These are phyloP conservation scores for Fusarium zealandicum DNA, from an alignment of 2,329 filamentous ascomycete species.

Conservation along the genomic window DNA sequence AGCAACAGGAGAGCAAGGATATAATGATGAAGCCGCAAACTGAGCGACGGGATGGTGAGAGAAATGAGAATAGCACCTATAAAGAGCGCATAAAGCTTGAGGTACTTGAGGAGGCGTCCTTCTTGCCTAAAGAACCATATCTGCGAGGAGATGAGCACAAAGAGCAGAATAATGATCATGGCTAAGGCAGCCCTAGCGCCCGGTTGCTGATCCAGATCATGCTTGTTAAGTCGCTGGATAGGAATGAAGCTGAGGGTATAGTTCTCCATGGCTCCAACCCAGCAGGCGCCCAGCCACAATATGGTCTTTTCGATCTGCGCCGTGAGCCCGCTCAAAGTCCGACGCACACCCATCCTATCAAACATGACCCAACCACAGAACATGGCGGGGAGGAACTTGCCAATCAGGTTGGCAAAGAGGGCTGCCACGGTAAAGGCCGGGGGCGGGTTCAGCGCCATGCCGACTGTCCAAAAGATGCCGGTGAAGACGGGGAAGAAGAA, in stretches of 20 bases:
- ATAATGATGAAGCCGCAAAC: slow-evolving; percentile 93
- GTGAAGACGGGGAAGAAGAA: slow-evolving; percentile 88
- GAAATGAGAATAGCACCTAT: slow-evolving; percentile 71
- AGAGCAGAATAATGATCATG: slow-evolving; percentile 75
- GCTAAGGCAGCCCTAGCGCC: slow-evolving; percentile 85
- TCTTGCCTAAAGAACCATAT: slow-evolving; percentile 87
- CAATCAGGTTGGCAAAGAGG: slow-evolving; percentile 79
- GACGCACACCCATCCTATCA: slow-evolving; percentile 78
- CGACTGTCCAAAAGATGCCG: slow-evolving; percentile 87
- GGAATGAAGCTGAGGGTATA: slow-evolving; percentile 96
- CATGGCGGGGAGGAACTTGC: slow-evolving; percentile 83
- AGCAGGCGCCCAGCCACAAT: slow-evolving; percentile 87
- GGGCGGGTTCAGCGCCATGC: slow-evolving; percentile 87
- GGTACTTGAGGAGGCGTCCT: slow-evolving; percentile 77
- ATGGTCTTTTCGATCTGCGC: slow-evolving; percentile 91
- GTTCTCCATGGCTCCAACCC: slow-evolving; percentile 91
- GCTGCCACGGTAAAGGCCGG: slow-evolving; percentile 69
- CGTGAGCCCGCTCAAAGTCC: slow-evolving; percentile 73
- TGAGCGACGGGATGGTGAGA: slow-evolving; percentile 76
- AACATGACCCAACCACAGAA: slow-evolving; percentile 91
- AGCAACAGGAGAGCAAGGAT: slow-evolving; percentile 86
- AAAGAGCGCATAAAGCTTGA: slow-evolving; percentile 79
- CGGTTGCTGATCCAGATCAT: slow-evolving; percentile 88
- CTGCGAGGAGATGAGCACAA: slow-evolving; percentile 74
- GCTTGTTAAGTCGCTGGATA: slow-evolving; percentile 87